A percentile compares a stretch with the other conserved stretches of the same genome.
Conservation (phyloP, 108 stramenopile genomes). For the Cylindrotheca fusiformis region DNA sequence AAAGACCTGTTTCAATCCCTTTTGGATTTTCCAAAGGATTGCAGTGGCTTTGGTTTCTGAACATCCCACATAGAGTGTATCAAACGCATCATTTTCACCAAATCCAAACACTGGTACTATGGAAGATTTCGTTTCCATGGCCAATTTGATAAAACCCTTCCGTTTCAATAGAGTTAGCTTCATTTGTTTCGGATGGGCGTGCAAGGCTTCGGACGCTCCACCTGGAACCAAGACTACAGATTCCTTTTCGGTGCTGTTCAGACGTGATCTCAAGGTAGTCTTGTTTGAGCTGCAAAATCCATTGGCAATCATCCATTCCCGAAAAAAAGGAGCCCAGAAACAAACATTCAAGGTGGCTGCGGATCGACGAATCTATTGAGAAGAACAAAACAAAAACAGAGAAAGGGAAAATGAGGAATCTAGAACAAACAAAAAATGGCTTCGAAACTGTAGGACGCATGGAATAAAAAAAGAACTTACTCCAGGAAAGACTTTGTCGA, state of each 20-base stretch:
- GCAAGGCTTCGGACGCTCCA: conserved; percentile 47
- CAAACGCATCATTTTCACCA: conserved; percentile 40
- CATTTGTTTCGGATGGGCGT: conserved; percentile 22
- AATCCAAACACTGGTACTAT: conserved; percentile 81
- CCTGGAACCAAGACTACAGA: conserved; percentile 52
- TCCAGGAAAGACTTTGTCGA: conserved; percentile 4
- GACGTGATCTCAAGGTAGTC: conserved; percentile 10
- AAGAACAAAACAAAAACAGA: conserved; percentile 24
- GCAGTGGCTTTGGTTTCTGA: background rate
- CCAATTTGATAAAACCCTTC: conserved; percentile 77
- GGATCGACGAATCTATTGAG: conserved; percentile 15
- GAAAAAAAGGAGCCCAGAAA: conserved; percentile 44
- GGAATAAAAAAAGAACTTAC: too few relatives aligned
- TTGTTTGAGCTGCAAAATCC: conserved; percentile 30
- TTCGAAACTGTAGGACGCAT: too few relatives aligned
- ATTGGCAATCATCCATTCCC: conserved; percentile 35
- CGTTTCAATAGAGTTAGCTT: conserved; percentile 50
- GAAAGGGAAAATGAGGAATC: background rate
- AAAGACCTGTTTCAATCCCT: background rate
- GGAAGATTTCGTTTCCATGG: conserved; percentile 52
- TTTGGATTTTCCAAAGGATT: background rate
- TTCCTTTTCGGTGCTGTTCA: conserved; percentile 8
- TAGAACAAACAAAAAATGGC: background rate
- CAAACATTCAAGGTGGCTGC: conserved; percentile 29
- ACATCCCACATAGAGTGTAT: background rate